Evolutionary conservation across 352 stramenopile species (phyloP), one percentile per base, ranked within the genome.

Genomic region (Phytophthora pluvialis): DNA sequence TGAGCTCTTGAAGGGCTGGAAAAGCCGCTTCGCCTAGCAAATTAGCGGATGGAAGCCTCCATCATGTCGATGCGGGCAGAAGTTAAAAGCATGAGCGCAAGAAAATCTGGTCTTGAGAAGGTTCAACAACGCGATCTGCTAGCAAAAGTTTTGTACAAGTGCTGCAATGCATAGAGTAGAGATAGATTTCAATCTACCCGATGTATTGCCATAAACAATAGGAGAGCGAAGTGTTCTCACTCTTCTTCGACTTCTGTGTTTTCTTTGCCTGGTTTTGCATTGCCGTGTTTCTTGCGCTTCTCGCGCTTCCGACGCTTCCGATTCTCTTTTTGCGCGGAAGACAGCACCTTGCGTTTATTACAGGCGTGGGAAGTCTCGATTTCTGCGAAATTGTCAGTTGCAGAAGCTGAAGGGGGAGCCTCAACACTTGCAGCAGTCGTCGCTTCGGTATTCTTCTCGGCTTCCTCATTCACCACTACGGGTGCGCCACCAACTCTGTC

Each of bases 301-400:
- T 84, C 72, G 29, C 82, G 78, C 57, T 94, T 94, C 13, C 86
- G 74, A 42, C 81, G 80, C 62, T 94, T 94, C 28, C 83, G 83
- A 39, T 73, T 88, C 29, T 94, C 82, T 28, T 81, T 87, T 68
- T 93, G 83, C 28, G 76, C 66, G 5, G 81, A 68, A 13, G 81
- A 88, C 36, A 92, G 51, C 15, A 76, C n/a, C 47, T 91, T 91
- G 42, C 80, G 81, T 58, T 93, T 94, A 36, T 65, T 75, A 12
- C 68, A 62, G n/a, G 16, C 6, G 43, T 48, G 38, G 4, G 44
- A 13, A 45, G 12, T 39, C 16, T 61, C 43, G 16, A 12, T 9
- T 60, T 56, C 6, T 32, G 31, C 5, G 12, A 16, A 15, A 5
- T 54, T 51, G 45, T 50, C 33, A 47, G 21, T 59, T 51, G 36